Conservation (phyloP, 176 grass and related monocot genomes). For the Carex myosuroides region DNA sequence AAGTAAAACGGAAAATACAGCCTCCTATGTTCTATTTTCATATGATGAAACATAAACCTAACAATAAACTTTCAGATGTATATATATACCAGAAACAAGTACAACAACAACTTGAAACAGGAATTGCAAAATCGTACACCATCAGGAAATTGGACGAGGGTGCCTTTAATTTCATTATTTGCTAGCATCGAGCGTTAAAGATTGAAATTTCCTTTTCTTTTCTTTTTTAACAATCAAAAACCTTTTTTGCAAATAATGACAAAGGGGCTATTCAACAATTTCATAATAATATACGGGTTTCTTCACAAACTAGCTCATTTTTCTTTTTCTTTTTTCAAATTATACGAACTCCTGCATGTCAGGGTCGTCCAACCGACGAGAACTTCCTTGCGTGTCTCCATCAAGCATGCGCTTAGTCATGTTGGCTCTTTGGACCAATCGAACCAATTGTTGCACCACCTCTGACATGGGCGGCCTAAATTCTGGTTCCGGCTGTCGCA, state of each 20-base stretch:
- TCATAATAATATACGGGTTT: background rate
- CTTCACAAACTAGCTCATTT: constrained; percentile 1
- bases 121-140: background rate
- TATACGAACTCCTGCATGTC: constrained; percentile 48
- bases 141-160: background rate
- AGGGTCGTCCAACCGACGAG: constrained; percentile 43
- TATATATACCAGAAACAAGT: constrained; percentile 22
- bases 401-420: constrained; percentile 58
- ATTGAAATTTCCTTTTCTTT: background rate
- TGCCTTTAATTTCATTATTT: constrained; percentile 2
- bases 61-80: constrained; percentile 10
- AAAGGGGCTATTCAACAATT: background rate
- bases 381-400: constrained; percentile 41
- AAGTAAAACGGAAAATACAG: background rate
- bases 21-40: constrained; percentile 7
- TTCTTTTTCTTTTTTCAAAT: constrained; percentile 10
- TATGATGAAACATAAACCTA: constrained; percentile 18
- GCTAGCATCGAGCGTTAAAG: background rate
- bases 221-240: background rate
- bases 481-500: constrained; percentile 68
- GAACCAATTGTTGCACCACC: constrained; percentile 72
- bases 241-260: background rate
- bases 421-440: constrained; percentile 82
- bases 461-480: constrained; percentile 93
- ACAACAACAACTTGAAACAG: background rate